Evolutionary conservation across 352 stramenopile species (phyloP).

Genomic region (Phytophthora europaea): DNA sequence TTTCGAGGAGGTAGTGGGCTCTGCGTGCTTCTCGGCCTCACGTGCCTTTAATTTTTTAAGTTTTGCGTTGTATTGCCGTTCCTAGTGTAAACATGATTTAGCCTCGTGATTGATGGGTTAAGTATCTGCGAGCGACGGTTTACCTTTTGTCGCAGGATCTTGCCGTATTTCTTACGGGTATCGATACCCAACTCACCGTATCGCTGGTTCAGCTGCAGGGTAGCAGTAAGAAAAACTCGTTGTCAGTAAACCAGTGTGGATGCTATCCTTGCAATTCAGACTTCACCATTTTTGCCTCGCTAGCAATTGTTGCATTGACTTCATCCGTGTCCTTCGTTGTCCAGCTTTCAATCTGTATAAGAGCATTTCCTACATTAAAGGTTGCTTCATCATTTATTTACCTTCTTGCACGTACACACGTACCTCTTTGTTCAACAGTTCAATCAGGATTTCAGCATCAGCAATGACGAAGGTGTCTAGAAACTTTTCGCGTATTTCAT

Average conservation of each 20-base stretch:
- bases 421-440: constrained; percentile 47
- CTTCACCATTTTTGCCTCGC: constrained; percentile 22
- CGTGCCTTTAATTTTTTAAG: constrained; percentile 19
- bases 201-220: constrained; percentile 31
- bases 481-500: constrained; percentile 49
- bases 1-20: not conserved
- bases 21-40: constrained; percentile 11
- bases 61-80: constrained; percentile 35
- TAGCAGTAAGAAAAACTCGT: not conserved
- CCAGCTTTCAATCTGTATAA: constrained; percentile 23
- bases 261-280: not conserved
- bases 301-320: constrained; percentile 17
- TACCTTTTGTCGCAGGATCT: constrained; percentile 39
- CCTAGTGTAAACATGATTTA: constrained; percentile 9
- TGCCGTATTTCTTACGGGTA: constrained; percentile 35
- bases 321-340: constrained; percentile 16
- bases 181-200: constrained; percentile 24
- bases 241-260: not conserved
- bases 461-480: constrained; percentile 39
- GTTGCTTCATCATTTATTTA: not conserved
- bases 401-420: not conserved
- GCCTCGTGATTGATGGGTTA: constrained; percentile 27
- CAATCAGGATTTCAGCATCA: constrained; percentile 32
- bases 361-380: not conserved
- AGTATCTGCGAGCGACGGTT: not conserved